Evolutionary conservation across 1,284 basidiomycete genomes (phyloP).

Genomic region (Heliocybe sulcata): DNA sequence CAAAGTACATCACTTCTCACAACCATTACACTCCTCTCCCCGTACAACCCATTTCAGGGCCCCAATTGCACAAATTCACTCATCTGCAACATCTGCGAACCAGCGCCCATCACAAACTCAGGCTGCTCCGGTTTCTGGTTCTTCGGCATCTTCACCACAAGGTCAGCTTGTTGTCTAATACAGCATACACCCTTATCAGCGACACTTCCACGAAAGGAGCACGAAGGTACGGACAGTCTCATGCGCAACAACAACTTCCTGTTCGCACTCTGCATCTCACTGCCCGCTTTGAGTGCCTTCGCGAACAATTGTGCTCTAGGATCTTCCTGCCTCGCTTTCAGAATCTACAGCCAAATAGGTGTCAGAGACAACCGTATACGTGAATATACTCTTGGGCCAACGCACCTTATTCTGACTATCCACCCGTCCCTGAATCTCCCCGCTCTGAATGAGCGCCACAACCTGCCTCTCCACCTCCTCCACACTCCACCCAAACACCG

Average conservation of each 20-base stretch:
- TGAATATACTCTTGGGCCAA: too few species aligned
- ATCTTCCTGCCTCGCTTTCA: conserved; percentile 70
- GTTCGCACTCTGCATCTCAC: conserved; percentile 63
- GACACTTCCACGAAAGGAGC: conserved; percentile 3
- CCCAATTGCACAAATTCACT: neutral
- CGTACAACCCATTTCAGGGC: too few species aligned
- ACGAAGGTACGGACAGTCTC: conserved; percentile 46
- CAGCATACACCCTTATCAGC: conserved; percentile 8
- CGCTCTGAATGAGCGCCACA: conserved; percentile 65
- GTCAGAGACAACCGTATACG: too few species aligned
- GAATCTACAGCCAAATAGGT: too few species aligned
- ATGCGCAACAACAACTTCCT: conserved; percentile 71
- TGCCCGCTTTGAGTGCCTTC: conserved; percentile 64
- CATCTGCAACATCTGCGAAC: neutral
- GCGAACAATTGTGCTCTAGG: conserved; percentile 68
- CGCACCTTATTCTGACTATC: conserved; percentile 74
- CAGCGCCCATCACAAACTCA: neutral
- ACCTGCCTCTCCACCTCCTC: conserved; percentile 65
- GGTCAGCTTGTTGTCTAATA: conserved; percentile 61
- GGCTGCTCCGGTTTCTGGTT: neutral
- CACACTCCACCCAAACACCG: conserved; percentile 76
- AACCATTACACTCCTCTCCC: too few species aligned
- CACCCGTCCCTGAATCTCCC: conserved; percentile 70
- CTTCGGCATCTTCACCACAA: conserved; percentile 44
- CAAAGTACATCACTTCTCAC: too few species aligned